phyloP scores from a whole-genome alignment of 805 yeast genomes.

The Kluyveromyces aestuarii region DNA sequence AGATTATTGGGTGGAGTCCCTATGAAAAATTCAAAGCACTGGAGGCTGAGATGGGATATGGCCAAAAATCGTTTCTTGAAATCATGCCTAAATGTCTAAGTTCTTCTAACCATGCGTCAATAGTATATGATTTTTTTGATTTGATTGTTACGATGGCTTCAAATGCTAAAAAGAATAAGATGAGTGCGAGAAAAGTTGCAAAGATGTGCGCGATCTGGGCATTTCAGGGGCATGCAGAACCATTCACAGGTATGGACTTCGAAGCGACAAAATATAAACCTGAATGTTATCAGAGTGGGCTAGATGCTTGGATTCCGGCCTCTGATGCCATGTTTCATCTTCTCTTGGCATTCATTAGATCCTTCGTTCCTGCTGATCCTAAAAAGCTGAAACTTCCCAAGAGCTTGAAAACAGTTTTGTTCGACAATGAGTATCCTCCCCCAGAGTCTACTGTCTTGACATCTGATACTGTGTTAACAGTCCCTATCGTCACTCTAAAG shows the following conservation, averaged over 20 bases:
- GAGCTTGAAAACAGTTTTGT: constrained; percentile 53
- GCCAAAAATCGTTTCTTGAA: constrained; percentile 64
- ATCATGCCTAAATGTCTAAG: constrained; percentile 78
- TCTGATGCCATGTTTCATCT: constrained; percentile 83
- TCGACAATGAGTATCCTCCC: constrained; percentile 72
- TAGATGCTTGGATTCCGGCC: constrained; percentile 69
- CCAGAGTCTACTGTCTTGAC: constrained; percentile 31
- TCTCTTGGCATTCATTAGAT: constrained; percentile 63
- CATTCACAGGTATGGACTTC: constrained; percentile 23
- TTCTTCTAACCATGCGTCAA: constrained; percentile 82
- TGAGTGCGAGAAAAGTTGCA: constrained; percentile 72
- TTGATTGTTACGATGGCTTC: constrained; percentile 68
- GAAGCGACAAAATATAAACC: constrained; percentile 9
- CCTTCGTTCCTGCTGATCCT: constrained; percentile 63
- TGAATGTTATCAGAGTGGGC: constrained; percentile 54
- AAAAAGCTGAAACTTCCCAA: constrained; percentile 48
- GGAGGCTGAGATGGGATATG: constrained; percentile 58
- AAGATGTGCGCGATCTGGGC: constrained; percentile 89
- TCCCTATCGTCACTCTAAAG: constrained; percentile 54
- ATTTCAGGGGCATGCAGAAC: constrained; percentile 34
- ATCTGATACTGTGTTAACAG: constrained; percentile 38
- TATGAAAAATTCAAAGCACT: constrained; percentile 58
- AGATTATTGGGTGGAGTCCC: constrained; percentile 80
- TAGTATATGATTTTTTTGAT: constrained; percentile 81
- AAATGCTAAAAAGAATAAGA: constrained; percentile 65